Conservation (phyloP, 129 eudicot genomes). For the Deinandra increscens region DNA sequence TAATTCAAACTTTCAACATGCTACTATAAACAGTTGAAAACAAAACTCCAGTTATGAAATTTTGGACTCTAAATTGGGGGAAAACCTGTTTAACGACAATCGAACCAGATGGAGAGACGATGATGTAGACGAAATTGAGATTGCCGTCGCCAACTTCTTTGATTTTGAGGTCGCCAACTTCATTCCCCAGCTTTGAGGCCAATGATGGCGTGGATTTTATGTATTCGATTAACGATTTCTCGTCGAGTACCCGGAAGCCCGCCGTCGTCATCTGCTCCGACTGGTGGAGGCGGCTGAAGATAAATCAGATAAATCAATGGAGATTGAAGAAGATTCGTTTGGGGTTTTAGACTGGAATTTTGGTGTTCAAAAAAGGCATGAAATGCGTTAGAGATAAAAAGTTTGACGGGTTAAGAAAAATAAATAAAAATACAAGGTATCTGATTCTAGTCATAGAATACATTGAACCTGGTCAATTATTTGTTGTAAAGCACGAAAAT, state of each 20-base stretch:
- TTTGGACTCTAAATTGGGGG: not conserved
- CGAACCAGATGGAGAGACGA: conserved; percentile 58
- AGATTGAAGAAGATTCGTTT: too few relatives aligned
- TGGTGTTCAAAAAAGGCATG: conserved; percentile 16
- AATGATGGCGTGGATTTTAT: conserved; percentile 79
- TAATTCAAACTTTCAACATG: too few relatives aligned
- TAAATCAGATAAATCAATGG: too few relatives aligned
- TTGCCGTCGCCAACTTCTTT: conserved; percentile 97
- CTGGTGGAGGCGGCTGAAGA: conserved; percentile 5
- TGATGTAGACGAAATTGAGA: conserved; percentile 89
- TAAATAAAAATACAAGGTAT: not conserved
- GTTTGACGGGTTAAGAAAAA: not conserved
- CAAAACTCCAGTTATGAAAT: too few relatives aligned
- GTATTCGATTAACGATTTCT: conserved; percentile 68
- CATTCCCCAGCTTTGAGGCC: conserved; percentile 54
- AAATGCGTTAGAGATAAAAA: conserved; percentile 18
- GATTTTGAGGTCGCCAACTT: conserved; percentile 47
- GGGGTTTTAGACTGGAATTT: conserved; percentile 16
- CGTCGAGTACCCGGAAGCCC: conserved; percentile 60
- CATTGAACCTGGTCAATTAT: conserved; percentile 29
- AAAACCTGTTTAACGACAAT: conserved; percentile 84
- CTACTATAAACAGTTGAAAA: too few relatives aligned
- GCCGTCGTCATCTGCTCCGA: conserved; percentile 40
- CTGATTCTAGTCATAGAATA: not conserved
- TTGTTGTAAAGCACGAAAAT: too few relatives aligned